Conservation (phyloP, 495 filamentous ascomycete species). For the Aspergillus panamensis region DNA sequence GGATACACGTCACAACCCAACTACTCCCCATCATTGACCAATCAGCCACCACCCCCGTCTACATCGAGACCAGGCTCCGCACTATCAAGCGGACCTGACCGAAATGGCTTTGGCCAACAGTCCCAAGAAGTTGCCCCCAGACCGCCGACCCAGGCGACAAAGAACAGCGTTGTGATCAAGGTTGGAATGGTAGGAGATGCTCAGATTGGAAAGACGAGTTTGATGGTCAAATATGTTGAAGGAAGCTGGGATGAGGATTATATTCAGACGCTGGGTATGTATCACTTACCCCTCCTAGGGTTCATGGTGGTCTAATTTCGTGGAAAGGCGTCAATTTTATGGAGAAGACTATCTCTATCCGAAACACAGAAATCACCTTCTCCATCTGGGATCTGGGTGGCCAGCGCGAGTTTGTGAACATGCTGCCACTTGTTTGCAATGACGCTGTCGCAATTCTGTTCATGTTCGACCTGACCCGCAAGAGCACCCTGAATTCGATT, state of each 20-base stretch:
- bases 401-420: constrained; percentile 98
- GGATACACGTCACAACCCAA: constrained; percentile 39
- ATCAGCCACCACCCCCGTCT: constrained; percentile 42
- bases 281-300: background rate
- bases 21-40: constrained; percentile 36
- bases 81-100: constrained; percentile 45
- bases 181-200: constrained; percentile 99
- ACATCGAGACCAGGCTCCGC: constrained; percentile 51
- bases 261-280: constrained; percentile 89
- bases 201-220: constrained; percentile 96
- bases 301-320: constrained; percentile 6
- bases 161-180: constrained; percentile 95
- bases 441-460: constrained; percentile 97
- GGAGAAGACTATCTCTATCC: constrained; percentile 99
- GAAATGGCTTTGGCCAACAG: constrained; percentile 37
- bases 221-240: constrained; percentile 99
- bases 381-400: constrained; percentile 98
- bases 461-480: constrained; percentile 98
- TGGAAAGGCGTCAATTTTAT: constrained; percentile 88
- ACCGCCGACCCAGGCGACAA: constrained; percentile 44
- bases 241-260: constrained; percentile 99
- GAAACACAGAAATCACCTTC: constrained; percentile 99
- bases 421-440: constrained; percentile 97
- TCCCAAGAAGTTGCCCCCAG: constrained; percentile 45
- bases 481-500: constrained; percentile 97